These are phyloP conservation scores for Epithemia pelagica DNA, from an alignment of 108 stramenopile genomes.

Conservation along the genomic window DNA sequence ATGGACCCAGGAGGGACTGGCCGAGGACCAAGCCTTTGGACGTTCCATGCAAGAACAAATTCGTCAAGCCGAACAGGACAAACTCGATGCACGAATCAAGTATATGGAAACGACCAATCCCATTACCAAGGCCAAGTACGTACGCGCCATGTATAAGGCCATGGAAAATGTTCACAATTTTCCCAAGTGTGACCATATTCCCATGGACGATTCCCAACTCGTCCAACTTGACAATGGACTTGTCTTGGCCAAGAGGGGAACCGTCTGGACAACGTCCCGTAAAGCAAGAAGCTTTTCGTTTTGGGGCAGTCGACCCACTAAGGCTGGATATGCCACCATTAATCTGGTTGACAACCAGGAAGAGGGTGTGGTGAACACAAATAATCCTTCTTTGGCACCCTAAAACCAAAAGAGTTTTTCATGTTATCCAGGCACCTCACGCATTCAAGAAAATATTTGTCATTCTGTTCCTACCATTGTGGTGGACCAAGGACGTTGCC, in stretches of 20 bases:
- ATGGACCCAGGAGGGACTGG: conserved; percentile 46
- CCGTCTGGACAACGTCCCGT: conserved; percentile 25
- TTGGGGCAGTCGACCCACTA: not conserved
- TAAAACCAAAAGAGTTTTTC: too few relatives aligned
- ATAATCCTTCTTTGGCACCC: too few relatives aligned
- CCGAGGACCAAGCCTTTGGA: conserved; percentile 33
- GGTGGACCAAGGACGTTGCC: too few relatives aligned
- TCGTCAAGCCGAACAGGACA: conserved; percentile 25
- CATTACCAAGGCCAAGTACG: conserved; percentile 55
- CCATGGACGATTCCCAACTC: conserved; percentile 19
- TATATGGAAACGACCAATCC: conserved; percentile 47
- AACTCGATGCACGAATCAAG: conserved; percentile 38
- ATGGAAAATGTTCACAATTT: conserved; percentile 15
- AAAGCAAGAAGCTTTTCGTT: conserved; percentile 9
- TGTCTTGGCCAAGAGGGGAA: conserved; percentile 23
- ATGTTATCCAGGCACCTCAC: too few relatives aligned
- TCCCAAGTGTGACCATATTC: conserved; percentile 14
- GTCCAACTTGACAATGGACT: conserved; percentile 20
- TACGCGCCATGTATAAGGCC: conserved; percentile 35
- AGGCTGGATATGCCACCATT: conserved; percentile 22
- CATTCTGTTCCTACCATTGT: too few relatives aligned
- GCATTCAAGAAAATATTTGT: too few relatives aligned
- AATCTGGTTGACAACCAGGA: not conserved
- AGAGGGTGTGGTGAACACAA: too few relatives aligned
- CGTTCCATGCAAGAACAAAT: conserved; percentile 25